A percentile compares a stretch with the other conserved stretches of the same genome.
Evolutionary conservation across 345 rosid species (phyloP).

Genomic region (Jatropha curcas): DNA sequence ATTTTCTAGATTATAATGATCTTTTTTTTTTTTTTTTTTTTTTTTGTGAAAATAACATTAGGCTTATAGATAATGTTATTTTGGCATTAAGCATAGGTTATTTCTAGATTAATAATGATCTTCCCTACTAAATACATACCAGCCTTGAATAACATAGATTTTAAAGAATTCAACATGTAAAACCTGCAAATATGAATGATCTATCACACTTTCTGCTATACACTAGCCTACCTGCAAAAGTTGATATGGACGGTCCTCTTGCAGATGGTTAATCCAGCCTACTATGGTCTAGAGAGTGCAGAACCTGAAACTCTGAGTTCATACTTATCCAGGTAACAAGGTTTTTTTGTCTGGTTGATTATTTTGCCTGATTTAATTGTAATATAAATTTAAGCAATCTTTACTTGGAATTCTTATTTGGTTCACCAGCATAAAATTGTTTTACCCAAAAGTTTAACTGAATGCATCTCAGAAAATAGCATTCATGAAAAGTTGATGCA

Average conservation of each 20-base stretch:
- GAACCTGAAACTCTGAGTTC: slow-evolving; percentile 71
- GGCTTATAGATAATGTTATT: background rate
- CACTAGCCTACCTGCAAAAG: background rate
- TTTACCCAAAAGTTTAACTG: no score
- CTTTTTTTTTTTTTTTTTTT: no score
- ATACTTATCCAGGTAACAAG: slow-evolving; percentile 73
- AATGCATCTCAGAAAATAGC: background rate
- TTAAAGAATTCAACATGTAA: background rate
- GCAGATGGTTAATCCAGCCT: slow-evolving; percentile 96
- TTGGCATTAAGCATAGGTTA: background rate
- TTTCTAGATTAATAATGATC: background rate
- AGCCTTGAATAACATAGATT: background rate
- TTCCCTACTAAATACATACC: background rate
- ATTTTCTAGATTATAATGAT: no score
- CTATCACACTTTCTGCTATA: background rate
- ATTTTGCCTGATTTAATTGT: background rate
- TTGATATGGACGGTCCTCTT: background rate
- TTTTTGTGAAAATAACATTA: background rate
- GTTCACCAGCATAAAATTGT: background rate
- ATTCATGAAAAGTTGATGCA: background rate
- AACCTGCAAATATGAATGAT: background rate
- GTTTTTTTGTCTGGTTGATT: background rate
- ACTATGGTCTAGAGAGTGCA: slow-evolving; percentile 80
- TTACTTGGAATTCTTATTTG: background rate
- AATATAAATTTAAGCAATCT: background rate